phyloP scores from a whole-genome alignment of 345 rosid species.

The Syzygium jambos region DNA sequence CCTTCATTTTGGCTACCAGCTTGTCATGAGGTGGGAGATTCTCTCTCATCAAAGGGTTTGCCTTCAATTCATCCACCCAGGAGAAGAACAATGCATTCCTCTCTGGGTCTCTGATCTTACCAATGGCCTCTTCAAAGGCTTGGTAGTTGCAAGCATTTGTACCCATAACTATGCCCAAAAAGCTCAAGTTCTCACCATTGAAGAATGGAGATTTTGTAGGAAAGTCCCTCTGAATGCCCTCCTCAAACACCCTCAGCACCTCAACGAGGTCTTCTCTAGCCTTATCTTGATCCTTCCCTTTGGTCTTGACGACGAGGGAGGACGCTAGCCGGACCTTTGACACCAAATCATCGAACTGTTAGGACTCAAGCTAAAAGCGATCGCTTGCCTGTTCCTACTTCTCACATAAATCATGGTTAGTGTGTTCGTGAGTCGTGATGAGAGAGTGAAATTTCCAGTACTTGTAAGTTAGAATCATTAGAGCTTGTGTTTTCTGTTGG shows the following conservation, averaged over 20 bases:
- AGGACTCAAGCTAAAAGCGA: neutral
- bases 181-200: constrained; percentile 4
- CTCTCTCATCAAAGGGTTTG: constrained; percentile 8
- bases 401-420: neutral
- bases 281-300: constrained; percentile 9
- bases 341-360: neutral
- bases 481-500: neutral
- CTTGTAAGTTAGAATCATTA: neutral
- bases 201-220: neutral
- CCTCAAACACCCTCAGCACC: constrained; percentile 6
- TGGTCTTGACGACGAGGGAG: neutral
- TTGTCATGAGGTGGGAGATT: constrained; percentile 9
- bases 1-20: neutral
- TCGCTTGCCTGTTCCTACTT: neutral
- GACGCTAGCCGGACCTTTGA: neutral
- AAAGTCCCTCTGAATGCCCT: constrained; percentile 10
- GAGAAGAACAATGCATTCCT: constrained; percentile 3
- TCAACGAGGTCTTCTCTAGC: constrained; percentile 1
- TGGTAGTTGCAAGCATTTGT: constrained; percentile 3
- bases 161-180: constrained; percentile 8
- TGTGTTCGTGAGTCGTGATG: neutral
- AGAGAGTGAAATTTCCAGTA: neutral
- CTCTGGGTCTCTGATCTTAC: neutral
- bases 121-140: constrained; percentile 10
- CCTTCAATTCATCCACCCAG: constrained; percentile 3